Conservation (phyloP, 768 basidiomycete species). For the Dentipellis sp. region DNA sequence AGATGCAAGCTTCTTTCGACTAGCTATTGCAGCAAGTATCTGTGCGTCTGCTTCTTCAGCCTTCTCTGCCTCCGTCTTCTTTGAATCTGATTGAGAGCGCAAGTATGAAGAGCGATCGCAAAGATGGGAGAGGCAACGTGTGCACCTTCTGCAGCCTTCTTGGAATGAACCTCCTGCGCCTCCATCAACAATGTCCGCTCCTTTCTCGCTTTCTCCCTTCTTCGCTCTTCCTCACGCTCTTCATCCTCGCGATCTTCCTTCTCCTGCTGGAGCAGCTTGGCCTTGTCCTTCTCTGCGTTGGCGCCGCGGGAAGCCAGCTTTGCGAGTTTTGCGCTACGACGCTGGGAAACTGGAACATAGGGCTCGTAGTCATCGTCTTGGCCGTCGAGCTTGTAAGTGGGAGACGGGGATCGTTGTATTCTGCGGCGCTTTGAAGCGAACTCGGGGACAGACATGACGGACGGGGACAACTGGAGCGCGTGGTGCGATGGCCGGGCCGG, state of each 20-base stretch:
- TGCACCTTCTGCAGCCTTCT: constrained; percentile 74
- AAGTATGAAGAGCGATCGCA: not conserved
- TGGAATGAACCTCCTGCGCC: constrained; percentile 89
- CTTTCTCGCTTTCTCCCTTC: constrained; percentile 66
- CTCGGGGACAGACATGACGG: not conserved
- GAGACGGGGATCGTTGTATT: constrained; percentile 44
- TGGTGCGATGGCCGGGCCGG: no score
- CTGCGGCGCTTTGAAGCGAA: not conserved
- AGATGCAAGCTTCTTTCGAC: constrained; percentile 83
- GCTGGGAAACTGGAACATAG: constrained; percentile 82
- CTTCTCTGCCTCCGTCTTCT: constrained; percentile 82
- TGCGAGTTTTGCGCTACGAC: constrained; percentile 72
- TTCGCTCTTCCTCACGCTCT: constrained; percentile 70
- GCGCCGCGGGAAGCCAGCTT: constrained; percentile 59
- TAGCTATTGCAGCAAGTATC: constrained; percentile 86
- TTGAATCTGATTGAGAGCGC: constrained; percentile 47
- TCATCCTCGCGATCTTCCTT: constrained; percentile 55
- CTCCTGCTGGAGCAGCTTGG: constrained; percentile 43
- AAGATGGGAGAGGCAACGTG: not conserved
- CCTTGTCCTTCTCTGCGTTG: constrained; percentile 42
- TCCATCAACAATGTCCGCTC: constrained; percentile 86
- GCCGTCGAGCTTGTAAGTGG: constrained; percentile 53
- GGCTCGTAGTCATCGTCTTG: constrained; percentile 63
- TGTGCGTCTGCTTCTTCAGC: constrained; percentile 84
- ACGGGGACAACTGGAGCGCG: no score